phyloP scores from a whole-genome alignment of 179 eudicot genomes.

The Carnegiea gigantea region DNA sequence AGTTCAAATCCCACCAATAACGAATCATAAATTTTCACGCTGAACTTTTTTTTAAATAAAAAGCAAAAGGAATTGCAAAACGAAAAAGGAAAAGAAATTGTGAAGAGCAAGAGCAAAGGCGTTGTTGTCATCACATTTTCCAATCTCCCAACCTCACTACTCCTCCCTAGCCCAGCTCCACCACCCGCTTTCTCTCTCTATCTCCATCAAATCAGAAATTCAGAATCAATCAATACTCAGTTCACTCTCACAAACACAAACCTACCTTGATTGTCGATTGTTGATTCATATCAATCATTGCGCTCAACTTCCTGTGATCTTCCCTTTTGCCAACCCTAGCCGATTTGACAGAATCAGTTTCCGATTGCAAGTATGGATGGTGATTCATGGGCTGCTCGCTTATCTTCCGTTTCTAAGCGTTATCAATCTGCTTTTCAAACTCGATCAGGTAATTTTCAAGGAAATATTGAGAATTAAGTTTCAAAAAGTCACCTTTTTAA shows the following conservation, averaged over 20 bases:
- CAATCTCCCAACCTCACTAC: conserved; percentile 4
- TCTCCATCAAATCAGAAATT: not conserved
- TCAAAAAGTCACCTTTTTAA: not conserved
- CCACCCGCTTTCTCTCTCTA: not conserved
- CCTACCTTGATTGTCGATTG: not conserved
- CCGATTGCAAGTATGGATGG: conserved; percentile 51
- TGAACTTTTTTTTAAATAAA: not conserved
- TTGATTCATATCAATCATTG: not conserved
- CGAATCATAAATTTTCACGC: too few species aligned
- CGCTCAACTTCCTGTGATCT: not conserved
- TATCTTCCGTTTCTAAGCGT: conserved; percentile 71
- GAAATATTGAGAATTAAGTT: not conserved
- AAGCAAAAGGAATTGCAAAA: not conserved
- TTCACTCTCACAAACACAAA: not conserved
- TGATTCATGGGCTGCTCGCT: conserved; percentile 77
- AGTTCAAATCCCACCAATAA: too few species aligned
- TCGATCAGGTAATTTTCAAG: conserved; percentile 53
- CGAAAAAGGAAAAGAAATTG: not conserved
- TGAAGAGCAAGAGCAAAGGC: not conserved
- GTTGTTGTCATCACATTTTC: conserved; percentile 12
- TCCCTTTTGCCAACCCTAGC: conserved; percentile 22
- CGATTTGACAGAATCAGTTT: not conserved
- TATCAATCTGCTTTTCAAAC: conserved; percentile 70
- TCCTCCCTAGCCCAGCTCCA: not conserved
- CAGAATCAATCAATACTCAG: not conserved